phyloP scores from a whole-genome alignment of 2,329 filamentous ascomycete genomes.

The Corinectria fuckeliana region DNA sequence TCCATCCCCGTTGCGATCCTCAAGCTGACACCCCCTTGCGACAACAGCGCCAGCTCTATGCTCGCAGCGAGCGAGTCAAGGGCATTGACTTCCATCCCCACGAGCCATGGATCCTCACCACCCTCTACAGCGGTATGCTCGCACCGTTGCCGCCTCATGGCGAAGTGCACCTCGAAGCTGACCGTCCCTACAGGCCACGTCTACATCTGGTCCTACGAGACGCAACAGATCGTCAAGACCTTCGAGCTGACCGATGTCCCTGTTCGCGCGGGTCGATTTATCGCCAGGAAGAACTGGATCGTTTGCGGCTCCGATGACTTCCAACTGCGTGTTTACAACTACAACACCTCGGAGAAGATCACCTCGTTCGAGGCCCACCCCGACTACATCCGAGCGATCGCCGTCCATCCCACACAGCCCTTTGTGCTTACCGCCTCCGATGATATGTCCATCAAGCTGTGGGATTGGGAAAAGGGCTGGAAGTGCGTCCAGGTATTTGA shows the following conservation, averaged over 20 bases:
- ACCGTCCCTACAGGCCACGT: constrained; percentile 75
- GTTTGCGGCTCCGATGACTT: constrained; percentile 96
- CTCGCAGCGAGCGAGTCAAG: constrained; percentile 94
- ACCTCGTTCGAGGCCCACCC: constrained; percentile 96
- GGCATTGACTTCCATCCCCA: constrained; percentile 96
- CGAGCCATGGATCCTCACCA: constrained; percentile 96
- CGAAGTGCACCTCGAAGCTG: constrained; percentile 10
- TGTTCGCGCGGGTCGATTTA: constrained; percentile 93
- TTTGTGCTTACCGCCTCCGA: constrained; percentile 96
- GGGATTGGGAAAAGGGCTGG: constrained; percentile 99
- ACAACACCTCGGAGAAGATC: constrained; percentile 99
- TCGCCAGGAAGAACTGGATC: constrained; percentile 99
- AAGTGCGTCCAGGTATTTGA: constrained; percentile 98
- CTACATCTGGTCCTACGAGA: constrained; percentile 99
- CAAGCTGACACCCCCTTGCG: constrained; percentile 35
- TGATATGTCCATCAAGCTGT: constrained; percentile 98
- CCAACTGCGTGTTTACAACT: constrained; percentile 90
- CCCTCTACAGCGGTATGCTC: constrained; percentile 85
- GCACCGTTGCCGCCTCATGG: background rate
- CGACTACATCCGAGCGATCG: constrained; percentile 97
- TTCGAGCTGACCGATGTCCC: constrained; percentile 99
- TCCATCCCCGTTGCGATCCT: constrained; percentile 21
- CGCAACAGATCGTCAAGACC: constrained; percentile 95
- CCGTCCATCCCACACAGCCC: constrained; percentile 91
- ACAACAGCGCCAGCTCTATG: constrained; percentile 58